Evolutionary conservation across 2,329 filamentous ascomycete genomes (phyloP), one percentile per base, ranked within the genome.

Genomic region (Leptographium procerum): DNA sequence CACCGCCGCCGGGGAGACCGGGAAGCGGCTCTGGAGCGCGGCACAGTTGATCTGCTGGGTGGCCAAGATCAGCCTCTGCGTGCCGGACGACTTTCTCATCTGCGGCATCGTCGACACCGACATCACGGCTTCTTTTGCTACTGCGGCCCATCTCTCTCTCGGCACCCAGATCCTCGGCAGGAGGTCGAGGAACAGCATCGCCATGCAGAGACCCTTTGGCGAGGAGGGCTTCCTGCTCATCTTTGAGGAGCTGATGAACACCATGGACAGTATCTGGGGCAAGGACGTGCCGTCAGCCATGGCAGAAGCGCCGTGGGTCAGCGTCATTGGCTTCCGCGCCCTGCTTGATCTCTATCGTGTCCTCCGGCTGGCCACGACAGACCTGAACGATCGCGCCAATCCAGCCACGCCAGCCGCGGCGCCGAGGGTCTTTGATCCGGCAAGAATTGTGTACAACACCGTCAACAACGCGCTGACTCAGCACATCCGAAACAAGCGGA

Each of bases 11-110:
- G 33, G 19, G 5, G n/a, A 24, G 16, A 57, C 56, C 3, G 11
- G 24, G 16, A 43, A 55, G 9, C 4, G 43, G 13, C 47, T 59
- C 10, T 59, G 57, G 57, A 31, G 47, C n/a, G 31, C 57, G 2
- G 28, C 28, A 14, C 45, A 52, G 24, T 28, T 59, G 19, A 31
- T 59, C 2, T 59, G 57, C 57, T 55, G 52, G 52, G 52, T 56
- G 7, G 34, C 48, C 52, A 55, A 56, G 45, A 52, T 56, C 52
- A 59, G 57, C 47, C 52, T 59, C n/a, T 59, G 52, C 40, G 29
- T 59, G 7, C 57, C 57, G 13, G 57, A 59, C 14, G 57, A 59
- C 33, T 59, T 59, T 29, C 57, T 59, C 34, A 59, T 59, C 22
- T 59, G 57, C 28, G 57, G 57, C 26, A 59, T 59, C 26, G 57